phyloP scores from a whole-genome alignment of 176 grass and related monocot species.

The Bolboschoenus planiculmis region DNA sequence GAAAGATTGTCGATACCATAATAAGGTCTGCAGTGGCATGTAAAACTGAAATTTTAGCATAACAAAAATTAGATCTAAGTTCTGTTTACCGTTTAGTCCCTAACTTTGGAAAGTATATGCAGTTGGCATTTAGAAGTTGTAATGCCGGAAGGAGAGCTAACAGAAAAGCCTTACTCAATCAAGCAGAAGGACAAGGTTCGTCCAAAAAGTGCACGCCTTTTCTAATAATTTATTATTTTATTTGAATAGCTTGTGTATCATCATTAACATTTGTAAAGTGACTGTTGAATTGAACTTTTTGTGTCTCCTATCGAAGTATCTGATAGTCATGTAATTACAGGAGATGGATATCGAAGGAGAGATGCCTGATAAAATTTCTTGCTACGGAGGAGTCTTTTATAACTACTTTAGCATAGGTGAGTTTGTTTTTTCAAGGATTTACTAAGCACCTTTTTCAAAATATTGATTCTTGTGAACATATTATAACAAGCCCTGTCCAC shows the following conservation, averaged over 20 bases:
- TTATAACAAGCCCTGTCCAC: not conserved
- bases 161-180: slow-evolving; percentile 66
- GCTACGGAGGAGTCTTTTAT: slow-evolving; percentile 87
- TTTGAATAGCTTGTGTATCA: not conserved
- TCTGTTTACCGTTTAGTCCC: not conserved
- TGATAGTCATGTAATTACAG: slow-evolving; percentile 39
- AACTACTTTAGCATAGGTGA: slow-evolving; percentile 99
- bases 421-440: not conserved
- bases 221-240: not conserved
- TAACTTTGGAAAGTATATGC: slow-evolving; percentile 16
- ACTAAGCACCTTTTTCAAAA: not conserved
- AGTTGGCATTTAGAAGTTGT: slow-evolving; percentile 73
- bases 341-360: slow-evolving; percentile 42
- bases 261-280: not conserved
- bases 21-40: not conserved
- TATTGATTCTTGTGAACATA: not conserved
- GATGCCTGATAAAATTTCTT: slow-evolving; percentile 72
- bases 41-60: not conserved
- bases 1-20: not conserved
- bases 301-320: not conserved
- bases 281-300: not conserved
- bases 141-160: slow-evolving; percentile 65
- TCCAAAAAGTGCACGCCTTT: not conserved
- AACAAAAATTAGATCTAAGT: not conserved
- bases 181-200: slow-evolving; percentile 45